These are phyloP conservation scores for Lepidium africanum DNA, from an alignment of 345 rosid species.

Conservation along the genomic window DNA sequence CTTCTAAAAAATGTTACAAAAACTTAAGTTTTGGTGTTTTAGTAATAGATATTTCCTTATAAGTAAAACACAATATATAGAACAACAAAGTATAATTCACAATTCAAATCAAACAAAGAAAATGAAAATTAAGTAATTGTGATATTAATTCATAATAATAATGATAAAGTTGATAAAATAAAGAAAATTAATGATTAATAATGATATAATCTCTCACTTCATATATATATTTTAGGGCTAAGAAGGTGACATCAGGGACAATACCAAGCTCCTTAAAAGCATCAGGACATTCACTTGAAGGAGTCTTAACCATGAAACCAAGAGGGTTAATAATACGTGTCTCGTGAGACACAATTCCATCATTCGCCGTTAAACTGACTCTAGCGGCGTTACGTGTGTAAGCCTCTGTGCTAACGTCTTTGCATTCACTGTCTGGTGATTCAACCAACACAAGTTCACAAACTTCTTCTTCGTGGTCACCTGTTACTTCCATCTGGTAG, in stretches of 20 bases:
- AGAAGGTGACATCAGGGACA: slow-evolving; percentile 15
- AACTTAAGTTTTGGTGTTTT: too few species aligned
- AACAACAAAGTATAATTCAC: too few species aligned
- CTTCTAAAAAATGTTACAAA: too few species aligned
- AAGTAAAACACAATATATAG: too few species aligned
- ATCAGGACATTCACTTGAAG: slow-evolving; percentile 38
- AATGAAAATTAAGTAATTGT: not conserved
- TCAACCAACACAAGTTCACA: slow-evolving; percentile 39
- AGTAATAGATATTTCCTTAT: too few species aligned
- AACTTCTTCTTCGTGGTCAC: slow-evolving; percentile 59
- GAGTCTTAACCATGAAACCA: slow-evolving; percentile 44
- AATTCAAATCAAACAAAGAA: too few species aligned
- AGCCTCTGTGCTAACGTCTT: slow-evolving; percentile 29
- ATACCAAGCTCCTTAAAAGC: slow-evolving; percentile 59
- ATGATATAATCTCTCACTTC: not conserved
- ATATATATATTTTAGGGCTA: not conserved
- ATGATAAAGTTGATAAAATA: not conserved
- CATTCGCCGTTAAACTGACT: slow-evolving; percentile 43
- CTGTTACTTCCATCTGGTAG: slow-evolving; percentile 38
- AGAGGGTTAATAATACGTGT: slow-evolving; percentile 49
- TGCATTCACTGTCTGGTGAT: slow-evolving; percentile 43
- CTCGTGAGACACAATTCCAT: slow-evolving; percentile 38
- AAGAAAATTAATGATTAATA: not conserved
- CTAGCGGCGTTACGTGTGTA: slow-evolving; percentile 34
- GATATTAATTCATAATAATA: slow-evolving; percentile 1